A percentile compares a stretch with the other conserved stretches of the same genome.
These are phyloP conservation scores for Yamadazyma philogaea DNA, from an alignment of 805 yeast genomes.

Conservation along the genomic window DNA sequence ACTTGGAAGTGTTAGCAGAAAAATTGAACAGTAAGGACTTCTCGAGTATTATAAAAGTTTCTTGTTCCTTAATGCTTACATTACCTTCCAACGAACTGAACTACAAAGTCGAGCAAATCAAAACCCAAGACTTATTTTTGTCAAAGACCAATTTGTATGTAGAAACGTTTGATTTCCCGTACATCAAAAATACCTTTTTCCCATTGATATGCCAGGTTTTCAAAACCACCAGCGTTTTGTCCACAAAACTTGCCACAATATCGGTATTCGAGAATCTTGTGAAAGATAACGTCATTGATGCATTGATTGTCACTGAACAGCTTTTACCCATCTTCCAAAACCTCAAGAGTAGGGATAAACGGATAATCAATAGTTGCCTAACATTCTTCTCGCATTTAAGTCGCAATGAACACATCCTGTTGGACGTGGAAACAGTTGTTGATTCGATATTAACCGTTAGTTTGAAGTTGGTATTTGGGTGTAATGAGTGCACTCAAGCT, in stretches of 20 bases:
- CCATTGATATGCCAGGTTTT: slow-evolving; percentile 72
- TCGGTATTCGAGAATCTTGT: slow-evolving; percentile 57
- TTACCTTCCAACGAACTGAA: slow-evolving; percentile 27
- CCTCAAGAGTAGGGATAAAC: slow-evolving; percentile 73
- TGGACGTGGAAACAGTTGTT: slow-evolving; percentile 28
- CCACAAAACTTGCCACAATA: slow-evolving; percentile 70
- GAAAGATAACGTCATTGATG: slow-evolving; percentile 61
- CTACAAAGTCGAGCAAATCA: slow-evolving; percentile 27
- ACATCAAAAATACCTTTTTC: slow-evolving; percentile 70
- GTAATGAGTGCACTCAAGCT: slow-evolving; percentile 32
- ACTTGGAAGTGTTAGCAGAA: slow-evolving; percentile 44
- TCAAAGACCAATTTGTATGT: slow-evolving; percentile 39
- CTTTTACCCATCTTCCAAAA: slow-evolving; percentile 74
- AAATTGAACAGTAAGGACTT: slow-evolving; percentile 55
- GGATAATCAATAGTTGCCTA: slow-evolving; percentile 49
- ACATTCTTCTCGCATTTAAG: slow-evolving; percentile 51
- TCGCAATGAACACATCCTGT: slow-evolving; percentile 32
- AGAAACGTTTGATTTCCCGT: slow-evolving; percentile 58
- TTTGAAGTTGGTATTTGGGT: slow-evolving; percentile 33
- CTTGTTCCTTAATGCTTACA: slow-evolving; percentile 35
- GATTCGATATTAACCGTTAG: slow-evolving; percentile 31
- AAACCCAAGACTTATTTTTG: slow-evolving; percentile 54
- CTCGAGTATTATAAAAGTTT: slow-evolving; percentile 43
- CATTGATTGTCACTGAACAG: slow-evolving; percentile 68
- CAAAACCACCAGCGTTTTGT: slow-evolving; percentile 77